Percentiles rank a stretch among this genome's conserved stretches.
These are phyloP conservation scores for Gossypium schwendimanii DNA, from an alignment of 441 rosid species.

Conservation along the genomic window DNA sequence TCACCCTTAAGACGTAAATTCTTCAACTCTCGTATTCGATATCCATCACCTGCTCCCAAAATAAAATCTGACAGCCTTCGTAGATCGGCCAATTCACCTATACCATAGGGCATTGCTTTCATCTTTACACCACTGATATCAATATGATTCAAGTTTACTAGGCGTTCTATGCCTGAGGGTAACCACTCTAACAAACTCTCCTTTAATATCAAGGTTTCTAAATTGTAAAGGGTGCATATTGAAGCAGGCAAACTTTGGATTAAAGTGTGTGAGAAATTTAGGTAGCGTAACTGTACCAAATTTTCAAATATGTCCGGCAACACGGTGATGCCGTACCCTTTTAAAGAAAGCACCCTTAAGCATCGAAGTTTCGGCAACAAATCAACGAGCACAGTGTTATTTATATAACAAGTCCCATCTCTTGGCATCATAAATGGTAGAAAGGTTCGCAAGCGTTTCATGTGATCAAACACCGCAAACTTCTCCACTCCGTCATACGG, in stretches of 20 bases:
- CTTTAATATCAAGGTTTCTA: constrained; percentile 11
- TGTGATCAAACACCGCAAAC: constrained; percentile 4
- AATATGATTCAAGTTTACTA: constrained; percentile 9
- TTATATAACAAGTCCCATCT: background rate
- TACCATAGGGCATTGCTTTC: constrained; percentile 5
- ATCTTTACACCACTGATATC: background rate
- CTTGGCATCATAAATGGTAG: constrained; percentile 1
- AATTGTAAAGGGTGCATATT: constrained; percentile 2
- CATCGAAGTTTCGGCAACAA: constrained; percentile 6
- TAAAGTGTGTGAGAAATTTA: constrained; percentile 1
- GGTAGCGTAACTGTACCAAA: constrained; percentile 7
- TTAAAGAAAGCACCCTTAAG: constrained; percentile 18
- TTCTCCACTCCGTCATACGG: background rate
- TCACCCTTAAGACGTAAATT: constrained; percentile 11
- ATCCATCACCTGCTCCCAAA: constrained; percentile 6
- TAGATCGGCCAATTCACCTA: constrained; percentile 6
- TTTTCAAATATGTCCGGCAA: constrained; percentile 8
- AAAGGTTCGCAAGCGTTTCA: constrained; percentile 6
- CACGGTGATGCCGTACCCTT: constrained; percentile 6
- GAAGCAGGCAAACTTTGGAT: constrained; percentile 11
- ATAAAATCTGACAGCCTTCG: constrained; percentile 9
- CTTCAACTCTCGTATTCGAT: constrained; percentile 8
- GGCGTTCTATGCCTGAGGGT: constrained; percentile 4
- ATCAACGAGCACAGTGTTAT: constrained; percentile 5
- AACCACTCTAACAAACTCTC: background rate